A percentile compares a stretch with the other conserved stretches of the same genome.
Evolutionary conservation across 1,284 basidiomycete genomes (phyloP).

Genomic region (Apiotrichum siamense): DNA sequence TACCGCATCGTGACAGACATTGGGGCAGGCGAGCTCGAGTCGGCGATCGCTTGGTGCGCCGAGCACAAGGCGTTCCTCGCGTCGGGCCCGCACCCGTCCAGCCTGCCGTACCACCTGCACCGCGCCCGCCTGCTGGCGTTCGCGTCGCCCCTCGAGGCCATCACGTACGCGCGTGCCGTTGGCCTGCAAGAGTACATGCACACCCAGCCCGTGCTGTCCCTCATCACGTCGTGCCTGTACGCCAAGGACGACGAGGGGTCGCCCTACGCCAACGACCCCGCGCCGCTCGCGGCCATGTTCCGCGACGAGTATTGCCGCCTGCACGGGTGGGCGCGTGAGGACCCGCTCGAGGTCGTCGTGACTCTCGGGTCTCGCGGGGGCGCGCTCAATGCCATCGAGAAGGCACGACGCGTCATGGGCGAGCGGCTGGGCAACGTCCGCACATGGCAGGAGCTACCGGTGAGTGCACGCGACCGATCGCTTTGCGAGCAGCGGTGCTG

Average conservation of each 20-base stretch:
- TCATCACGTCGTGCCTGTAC: slow-evolving; percentile 71
- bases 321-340: slow-evolving; percentile 78
- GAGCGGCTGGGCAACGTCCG: slow-evolving; percentile 78
- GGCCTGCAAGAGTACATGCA: slow-evolving; percentile 61
- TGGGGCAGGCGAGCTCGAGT: slow-evolving; percentile 58
- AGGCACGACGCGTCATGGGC: slow-evolving; percentile 85
- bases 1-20: slow-evolving; percentile 68
- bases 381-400: slow-evolving; percentile 81
- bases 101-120: slow-evolving; percentile 79
- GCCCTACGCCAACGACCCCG: slow-evolving; percentile 24
- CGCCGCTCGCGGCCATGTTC: slow-evolving; percentile 73
- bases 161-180: slow-evolving; percentile 65
- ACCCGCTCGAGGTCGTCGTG: slow-evolving; percentile 76
- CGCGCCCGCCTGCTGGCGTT: slow-evolving; percentile 71
- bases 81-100: slow-evolving; percentile 57
- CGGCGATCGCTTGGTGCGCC: slow-evolving; percentile 75
- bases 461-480: too few species aligned
- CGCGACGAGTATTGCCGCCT: slow-evolving; percentile 82
- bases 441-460: slow-evolving; percentile 84
- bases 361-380: slow-evolving; percentile 80
- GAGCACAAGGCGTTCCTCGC: slow-evolving; percentile 60
- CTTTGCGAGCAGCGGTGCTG: too few species aligned
- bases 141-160: slow-evolving; percentile 50
- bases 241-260: slow-evolving; percentile 9
- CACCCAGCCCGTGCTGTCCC: slow-evolving; percentile 66